Base-by-base conservation (phyloP, 2,329 filamentous ascomycete species). In the Camillea tinctor region DNA sequence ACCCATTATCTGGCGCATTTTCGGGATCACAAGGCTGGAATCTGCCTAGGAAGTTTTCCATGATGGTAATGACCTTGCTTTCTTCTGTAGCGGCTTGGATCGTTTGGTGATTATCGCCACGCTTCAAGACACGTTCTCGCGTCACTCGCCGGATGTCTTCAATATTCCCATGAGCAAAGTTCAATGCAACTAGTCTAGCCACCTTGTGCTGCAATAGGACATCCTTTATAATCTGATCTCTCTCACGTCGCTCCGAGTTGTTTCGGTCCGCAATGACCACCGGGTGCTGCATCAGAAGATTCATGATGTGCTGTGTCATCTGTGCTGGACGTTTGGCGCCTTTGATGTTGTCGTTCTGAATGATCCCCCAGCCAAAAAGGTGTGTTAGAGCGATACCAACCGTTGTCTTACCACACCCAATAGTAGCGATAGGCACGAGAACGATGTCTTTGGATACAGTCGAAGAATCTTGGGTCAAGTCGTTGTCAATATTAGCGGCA, bases 381-480 rank as follows among this genome's bases (percentile, higher is more conserved):
- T 92, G 88, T 4, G 84, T 84, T 20, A 99, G 80, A 2, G 91
- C 93, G 54, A 96, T 77, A 2, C 91, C 93, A 54, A 99, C 79
- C 0, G 95, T 99, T 0, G 95, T 99, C 82, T 99, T 99, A 58
- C 95, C 95, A 72, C 95, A 99, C 9, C 95, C 95, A 57, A 99
- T 90, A 0, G 95, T 97, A 1, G 95, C 93, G 68, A 97, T 88
- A 0, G 95, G 93, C 5, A 93, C 89, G n/a, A 99, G 81, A 19
- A 97, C 84, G 17, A 97, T 82, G 69, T 96, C 86, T 3, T 80
- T 76, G 0, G 79, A 83, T 1, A 91, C 85, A 9, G 80, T 76
- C 61, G 81, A 81, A 11, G 75, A 72, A 7, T 80, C 76, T 3
- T 80, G 76, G 11, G 82, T 84, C 20, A 79, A 75, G 64, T 86